A percentile compares a stretch with the other conserved stretches of the same genome.
These are phyloP conservation scores for Takashimella koratensis DNA, from an alignment of 1,284 basidiomycete genomes.

Conservation along the genomic window DNA sequence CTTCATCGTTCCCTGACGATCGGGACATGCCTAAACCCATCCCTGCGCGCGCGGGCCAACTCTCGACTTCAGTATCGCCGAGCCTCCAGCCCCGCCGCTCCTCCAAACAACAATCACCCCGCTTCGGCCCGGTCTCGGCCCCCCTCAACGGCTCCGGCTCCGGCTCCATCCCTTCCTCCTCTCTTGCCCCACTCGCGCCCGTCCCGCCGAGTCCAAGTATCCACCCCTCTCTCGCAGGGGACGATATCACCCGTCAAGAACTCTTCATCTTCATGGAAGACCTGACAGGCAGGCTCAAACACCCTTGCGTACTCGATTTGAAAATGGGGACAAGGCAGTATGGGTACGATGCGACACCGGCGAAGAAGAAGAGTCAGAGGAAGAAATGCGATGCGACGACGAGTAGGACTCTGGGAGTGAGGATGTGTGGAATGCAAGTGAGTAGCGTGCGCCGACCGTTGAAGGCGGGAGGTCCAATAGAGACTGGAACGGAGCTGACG, in stretches of 20 bases:
- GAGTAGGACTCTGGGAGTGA: constrained; percentile 80
- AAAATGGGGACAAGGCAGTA: constrained; percentile 99
- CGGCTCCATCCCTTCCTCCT: not conserved
- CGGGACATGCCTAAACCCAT: not conserved
- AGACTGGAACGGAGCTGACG: not conserved
- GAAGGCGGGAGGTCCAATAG: not conserved
- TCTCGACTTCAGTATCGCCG: not conserved
- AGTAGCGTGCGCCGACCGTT: constrained; percentile 49
- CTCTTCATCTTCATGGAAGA: constrained; percentile 99
- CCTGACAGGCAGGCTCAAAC: constrained; percentile 87
- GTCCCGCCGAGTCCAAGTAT: constrained; percentile 35
- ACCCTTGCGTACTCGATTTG: constrained; percentile 92
- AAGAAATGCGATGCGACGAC: constrained; percentile 98
- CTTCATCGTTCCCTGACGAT: not conserved
- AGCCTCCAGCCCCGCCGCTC: not conserved
- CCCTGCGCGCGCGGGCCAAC: not conserved
- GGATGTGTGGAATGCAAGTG: constrained; percentile 99
- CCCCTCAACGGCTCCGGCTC: constrained; percentile 23
- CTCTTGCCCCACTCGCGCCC: constrained; percentile 28
- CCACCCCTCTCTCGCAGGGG: constrained; percentile 11
- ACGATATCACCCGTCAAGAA: constrained; percentile 72
- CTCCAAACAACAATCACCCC: constrained; percentile 2
- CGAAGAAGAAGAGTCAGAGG: constrained; percentile 95
- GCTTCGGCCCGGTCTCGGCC: constrained; percentile 18
- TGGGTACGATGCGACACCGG: constrained; percentile 86